Evolutionary conservation across 2,329 filamentous ascomycete species (phyloP).

Genomic region (Sarocladium oryzae): DNA sequence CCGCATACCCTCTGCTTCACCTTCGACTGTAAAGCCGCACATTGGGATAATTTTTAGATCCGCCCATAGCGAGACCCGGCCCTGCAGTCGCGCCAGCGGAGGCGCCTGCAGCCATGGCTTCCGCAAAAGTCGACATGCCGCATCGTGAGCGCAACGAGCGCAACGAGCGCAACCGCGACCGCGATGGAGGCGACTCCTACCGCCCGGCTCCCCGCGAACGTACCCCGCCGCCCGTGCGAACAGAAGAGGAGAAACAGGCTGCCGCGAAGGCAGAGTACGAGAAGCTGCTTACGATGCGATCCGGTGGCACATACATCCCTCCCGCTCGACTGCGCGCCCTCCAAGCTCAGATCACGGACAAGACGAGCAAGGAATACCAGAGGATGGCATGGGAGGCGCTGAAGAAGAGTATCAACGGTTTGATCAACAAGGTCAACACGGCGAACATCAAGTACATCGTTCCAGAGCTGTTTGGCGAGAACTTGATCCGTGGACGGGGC

Average conservation of each 20-base stretch:
- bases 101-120: constrained; percentile 30
- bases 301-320: constrained; percentile 93
- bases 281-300: constrained; percentile 85
- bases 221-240: constrained; percentile 36
- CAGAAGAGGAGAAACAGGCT: constrained; percentile 79
- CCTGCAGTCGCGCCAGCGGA: constrained; percentile 1
- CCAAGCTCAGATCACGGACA: constrained; percentile 95
- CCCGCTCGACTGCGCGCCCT: constrained; percentile 84
- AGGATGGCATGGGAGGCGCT: constrained; percentile 98
- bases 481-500: constrained; percentile 82
- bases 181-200: constrained; percentile 45
- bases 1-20: not conserved
- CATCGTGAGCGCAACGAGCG: constrained; percentile 28
- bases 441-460: constrained; percentile 98
- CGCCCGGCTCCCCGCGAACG: constrained; percentile 32
- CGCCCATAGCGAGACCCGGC: not conserved
- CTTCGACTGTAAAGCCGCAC: not conserved
- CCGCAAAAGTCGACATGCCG: constrained; percentile 36
- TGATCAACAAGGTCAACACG: constrained; percentile 99
- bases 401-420: constrained; percentile 96
- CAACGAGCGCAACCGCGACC: constrained; percentile 17
- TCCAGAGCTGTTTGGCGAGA: constrained; percentile 91
- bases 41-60: not conserved
- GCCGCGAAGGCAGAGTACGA: constrained; percentile 89
- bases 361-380: constrained; percentile 93